A percentile compares a stretch with the other conserved stretches of the same genome.
These are phyloP conservation scores for Colletotrichum camelliae DNA, from an alignment of 2,329 filamentous ascomycete species.

Conservation along the genomic window DNA sequence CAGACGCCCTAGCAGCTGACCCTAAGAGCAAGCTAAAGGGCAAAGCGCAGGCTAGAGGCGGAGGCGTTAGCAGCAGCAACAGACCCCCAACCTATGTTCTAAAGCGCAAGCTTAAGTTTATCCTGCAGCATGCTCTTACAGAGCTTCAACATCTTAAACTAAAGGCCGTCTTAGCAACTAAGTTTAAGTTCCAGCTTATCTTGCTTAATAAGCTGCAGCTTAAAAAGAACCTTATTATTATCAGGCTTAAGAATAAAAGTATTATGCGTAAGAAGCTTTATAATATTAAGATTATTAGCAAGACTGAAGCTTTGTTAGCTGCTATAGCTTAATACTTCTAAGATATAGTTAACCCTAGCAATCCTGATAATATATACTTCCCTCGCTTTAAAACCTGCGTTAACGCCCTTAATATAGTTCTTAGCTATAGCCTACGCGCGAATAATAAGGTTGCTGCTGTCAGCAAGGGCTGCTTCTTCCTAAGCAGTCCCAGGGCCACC, in stretches of 20 bases:
- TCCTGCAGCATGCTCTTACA: conserved; percentile 43
- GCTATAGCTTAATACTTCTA: conserved; percentile 47
- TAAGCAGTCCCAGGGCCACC: conserved; percentile 34
- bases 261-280: conserved; percentile 37
- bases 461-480: conserved; percentile 56
- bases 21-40: conserved; percentile 35
- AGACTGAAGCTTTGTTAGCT: conserved; percentile 40
- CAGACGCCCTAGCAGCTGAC: conserved; percentile 25
- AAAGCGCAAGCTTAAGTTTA: conserved; percentile 46
- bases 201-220: conserved; percentile 42
- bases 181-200: conserved; percentile 56
- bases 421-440: conserved; percentile 48
- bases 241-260: conserved; percentile 38
- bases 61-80: conserved; percentile 16
- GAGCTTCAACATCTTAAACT: conserved; percentile 35
- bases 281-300: conserved; percentile 46
- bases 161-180: conserved; percentile 42
- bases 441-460: conserved; percentile 41
- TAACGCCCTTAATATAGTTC: conserved; percentile 57
- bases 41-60: conserved; percentile 14
- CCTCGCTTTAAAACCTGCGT: conserved; percentile 54
- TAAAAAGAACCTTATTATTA: conserved; percentile 31
- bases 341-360: conserved; percentile 42
- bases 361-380: conserved; percentile 39
- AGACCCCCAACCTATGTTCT: conserved; percentile 32